Percentiles rank a stretch among this genome's conserved stretches.
Conservation (phyloP, 257 asterid genomes). For the Nyctanthes arbortristis region DNA sequence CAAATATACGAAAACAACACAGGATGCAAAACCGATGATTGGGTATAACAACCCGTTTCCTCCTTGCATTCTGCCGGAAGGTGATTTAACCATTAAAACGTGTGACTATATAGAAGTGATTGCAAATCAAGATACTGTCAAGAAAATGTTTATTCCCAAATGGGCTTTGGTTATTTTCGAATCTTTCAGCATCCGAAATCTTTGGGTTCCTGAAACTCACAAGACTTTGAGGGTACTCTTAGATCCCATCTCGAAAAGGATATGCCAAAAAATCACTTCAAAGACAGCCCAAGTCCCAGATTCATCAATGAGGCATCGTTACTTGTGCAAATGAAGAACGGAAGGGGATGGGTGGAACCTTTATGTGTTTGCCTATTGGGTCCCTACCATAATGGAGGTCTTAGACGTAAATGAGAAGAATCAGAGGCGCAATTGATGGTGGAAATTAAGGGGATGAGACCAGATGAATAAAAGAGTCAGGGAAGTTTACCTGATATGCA, state of each 20-base stretch:
- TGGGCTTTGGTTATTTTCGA: slow-evolving; percentile 24
- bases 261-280: slow-evolving; percentile 31
- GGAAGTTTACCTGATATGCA: slow-evolving; percentile 36
- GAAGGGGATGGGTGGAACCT: not conserved
- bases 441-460: slow-evolving; percentile 18
- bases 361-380: slow-evolving; percentile 15
- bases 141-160: slow-evolving; percentile 28
- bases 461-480: slow-evolving; percentile 20
- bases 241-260: slow-evolving; percentile 52
- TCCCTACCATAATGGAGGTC: slow-evolving; percentile 7
- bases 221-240: slow-evolving; percentile 38
- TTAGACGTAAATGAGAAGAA: slow-evolving; percentile 16
- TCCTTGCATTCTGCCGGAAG: slow-evolving; percentile 41
- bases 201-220: slow-evolving; percentile 32
- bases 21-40: slow-evolving; percentile 78
- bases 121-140: too few species aligned
- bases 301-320: slow-evolving; percentile 33
- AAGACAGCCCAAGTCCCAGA: slow-evolving; percentile 39
- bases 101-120: too few species aligned
- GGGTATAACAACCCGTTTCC: slow-evolving; percentile 87
- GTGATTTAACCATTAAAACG: slow-evolving; percentile 17
- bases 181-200: slow-evolving; percentile 30
- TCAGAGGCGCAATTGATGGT: slow-evolving; percentile 25
- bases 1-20: slow-evolving; percentile 69
- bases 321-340: not conserved